phyloP scores from a whole-genome alignment of 1,139 yeast genomes.

The Sugiyamaella sp. region DNA sequence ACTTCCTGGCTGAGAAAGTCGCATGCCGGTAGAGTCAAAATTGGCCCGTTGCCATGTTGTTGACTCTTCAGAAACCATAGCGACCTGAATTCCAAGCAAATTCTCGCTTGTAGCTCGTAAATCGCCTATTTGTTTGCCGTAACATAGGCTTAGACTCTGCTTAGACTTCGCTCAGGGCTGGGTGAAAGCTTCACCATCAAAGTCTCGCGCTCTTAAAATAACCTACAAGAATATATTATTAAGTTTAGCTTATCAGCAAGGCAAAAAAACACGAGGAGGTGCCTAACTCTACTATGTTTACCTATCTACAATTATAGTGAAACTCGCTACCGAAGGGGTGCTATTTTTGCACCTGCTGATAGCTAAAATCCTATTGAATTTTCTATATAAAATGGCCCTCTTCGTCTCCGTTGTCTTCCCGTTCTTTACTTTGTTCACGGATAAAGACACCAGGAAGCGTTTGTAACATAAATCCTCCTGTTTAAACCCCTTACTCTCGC shows the following conservation, averaged over 20 bases:
- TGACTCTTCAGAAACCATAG: background rate
- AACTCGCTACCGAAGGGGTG: background rate
- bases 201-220: constrained; percentile 1
- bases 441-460: background rate
- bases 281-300: background rate
- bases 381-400: background rate
- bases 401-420: background rate
- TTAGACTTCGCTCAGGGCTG: background rate
- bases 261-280: background rate
- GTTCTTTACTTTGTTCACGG: background rate
- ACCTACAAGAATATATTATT: background rate
- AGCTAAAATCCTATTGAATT: background rate
- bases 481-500: background rate
- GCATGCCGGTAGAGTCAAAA: no score
- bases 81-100: background rate
- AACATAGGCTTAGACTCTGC: constrained; percentile 1
- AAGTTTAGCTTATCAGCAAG: background rate
- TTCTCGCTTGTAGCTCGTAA: background rate
- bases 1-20: no score
- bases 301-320: background rate
- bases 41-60: background rate
- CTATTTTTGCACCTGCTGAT: background rate
- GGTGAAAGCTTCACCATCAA: background rate
- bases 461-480: background rate
- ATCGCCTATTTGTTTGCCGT: background rate